Conservation (phyloP, 129 eudicot species). For the carrot (Daucus carota) region DH1_v3.0 NC_030383.2:9791001-9791500, state of each 20-base stretch:
- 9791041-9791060: neutral
- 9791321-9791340: neutral
- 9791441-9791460: conserved; percentile 5
- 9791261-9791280: neutral
- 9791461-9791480: conserved; percentile 9
- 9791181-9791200: no score
- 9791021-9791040: neutral
- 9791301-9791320: conserved; percentile 1
- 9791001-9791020: neutral
- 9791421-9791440: conserved; percentile 88
- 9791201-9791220: no score
- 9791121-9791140: neutral
- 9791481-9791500: neutral
- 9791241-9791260: neutral
- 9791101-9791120: neutral
- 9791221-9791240: neutral
- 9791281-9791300: neutral
- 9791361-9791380: conserved; percentile 43
- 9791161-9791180: neutral
- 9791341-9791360: neutral
- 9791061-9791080: neutral
- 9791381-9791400: conserved; percentile 83
- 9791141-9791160: neutral
- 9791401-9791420: conserved; percentile 86
- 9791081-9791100: neutral